These are phyloP conservation scores for Nicotiana paniculata DNA, from an alignment of 257 asterid species.

Conservation along the genomic window DNA sequence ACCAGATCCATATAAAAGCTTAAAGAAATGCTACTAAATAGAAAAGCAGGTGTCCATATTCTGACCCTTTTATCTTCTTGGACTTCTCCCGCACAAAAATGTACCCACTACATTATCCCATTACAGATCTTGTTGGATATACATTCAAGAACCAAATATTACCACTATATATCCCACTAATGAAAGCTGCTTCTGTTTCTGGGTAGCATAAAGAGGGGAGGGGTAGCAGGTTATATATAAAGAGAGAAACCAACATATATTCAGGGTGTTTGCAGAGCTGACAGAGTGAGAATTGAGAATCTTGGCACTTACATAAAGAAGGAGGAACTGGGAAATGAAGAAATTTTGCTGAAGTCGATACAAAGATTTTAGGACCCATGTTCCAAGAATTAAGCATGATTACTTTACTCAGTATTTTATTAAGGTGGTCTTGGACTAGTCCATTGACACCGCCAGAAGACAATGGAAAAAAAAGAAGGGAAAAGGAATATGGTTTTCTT, in stretches of 20 bases:
- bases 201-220: background rate
- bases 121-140: background rate
- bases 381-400: background rate
- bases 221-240: too few species aligned
- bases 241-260: too few species aligned
- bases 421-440: background rate
- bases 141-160: background rate
- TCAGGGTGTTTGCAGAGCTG: too few species aligned
- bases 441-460: background rate
- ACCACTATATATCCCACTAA: background rate
- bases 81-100: background rate
- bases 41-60: background rate
- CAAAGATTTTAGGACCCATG: background rate
- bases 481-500: background rate
- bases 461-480: background rate
- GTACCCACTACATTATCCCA: background rate
- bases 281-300: background rate
- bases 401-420: background rate
- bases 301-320: background rate
- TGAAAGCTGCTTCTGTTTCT: background rate
- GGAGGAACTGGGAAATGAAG: background rate
- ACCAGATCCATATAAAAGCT: background rate
- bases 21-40: background rate
- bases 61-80: conserved; percentile 4
- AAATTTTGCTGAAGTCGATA: background rate